A percentile compares a stretch with the other conserved stretches of the same genome.
Conservation (phyloP, 2,329 filamentous ascomycete genomes). For the Colletotrichum paranaense region DNA sequence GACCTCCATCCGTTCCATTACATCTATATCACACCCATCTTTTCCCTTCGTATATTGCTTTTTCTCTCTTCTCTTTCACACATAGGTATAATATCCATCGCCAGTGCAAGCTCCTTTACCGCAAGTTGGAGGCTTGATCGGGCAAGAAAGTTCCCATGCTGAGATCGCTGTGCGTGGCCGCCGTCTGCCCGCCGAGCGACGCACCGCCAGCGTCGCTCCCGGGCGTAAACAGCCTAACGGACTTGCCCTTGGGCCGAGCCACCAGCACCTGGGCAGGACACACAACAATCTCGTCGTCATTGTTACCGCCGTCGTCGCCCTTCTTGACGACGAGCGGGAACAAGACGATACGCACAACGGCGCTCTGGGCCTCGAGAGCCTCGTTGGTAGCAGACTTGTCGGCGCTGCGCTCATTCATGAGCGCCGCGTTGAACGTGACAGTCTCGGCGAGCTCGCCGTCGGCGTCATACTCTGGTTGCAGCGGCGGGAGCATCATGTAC, state of each 20-base stretch:
- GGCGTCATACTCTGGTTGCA: slow-evolving; percentile 94
- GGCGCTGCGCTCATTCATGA: slow-evolving; percentile 94
- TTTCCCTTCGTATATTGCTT: not conserved
- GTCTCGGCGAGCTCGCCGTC: slow-evolving; percentile 90
- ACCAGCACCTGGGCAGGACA: slow-evolving; percentile 95
- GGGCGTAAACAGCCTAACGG: slow-evolving; percentile 54
- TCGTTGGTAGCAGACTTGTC: slow-evolving; percentile 73
- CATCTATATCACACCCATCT: not conserved
- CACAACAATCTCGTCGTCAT: slow-evolving; percentile 95
- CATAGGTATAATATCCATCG: not conserved
- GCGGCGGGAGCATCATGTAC: slow-evolving; percentile 97
- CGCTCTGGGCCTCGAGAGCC: slow-evolving; percentile 79
- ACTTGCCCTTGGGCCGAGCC: slow-evolving; percentile 60
- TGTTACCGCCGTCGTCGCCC: slow-evolving; percentile 86
- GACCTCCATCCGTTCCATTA: not conserved
- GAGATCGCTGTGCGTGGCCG: slow-evolving; percentile 47
- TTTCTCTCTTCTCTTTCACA: not conserved
- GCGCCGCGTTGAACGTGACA: slow-evolving; percentile 88
- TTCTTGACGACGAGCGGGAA: slow-evolving; percentile 98
- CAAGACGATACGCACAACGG: slow-evolving; percentile 89
- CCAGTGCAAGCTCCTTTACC: not conserved
- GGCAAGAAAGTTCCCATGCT: slow-evolving; percentile 45
- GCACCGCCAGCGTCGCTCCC: slow-evolving; percentile 64
- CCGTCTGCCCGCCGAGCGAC: slow-evolving; percentile 49
- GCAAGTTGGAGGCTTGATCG: slow-evolving; percentile 41